Evolutionary conservation across 768 basidiomycete genomes (phyloP).

Genomic region (Mycena amicta): DNA sequence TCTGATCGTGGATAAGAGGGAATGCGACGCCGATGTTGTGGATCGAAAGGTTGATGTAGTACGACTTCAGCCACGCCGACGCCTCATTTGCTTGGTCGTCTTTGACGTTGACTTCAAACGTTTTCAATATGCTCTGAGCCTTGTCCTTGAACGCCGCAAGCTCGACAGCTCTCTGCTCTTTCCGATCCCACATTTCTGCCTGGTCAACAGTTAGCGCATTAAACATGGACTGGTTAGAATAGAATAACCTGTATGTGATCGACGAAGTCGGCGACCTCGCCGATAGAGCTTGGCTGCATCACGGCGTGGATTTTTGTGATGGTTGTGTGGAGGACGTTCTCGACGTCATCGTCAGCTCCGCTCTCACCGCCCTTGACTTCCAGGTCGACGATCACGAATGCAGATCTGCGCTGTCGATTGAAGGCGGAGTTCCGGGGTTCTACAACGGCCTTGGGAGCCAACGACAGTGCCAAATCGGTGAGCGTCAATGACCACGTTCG

Average conservation of each 20-base stretch:
- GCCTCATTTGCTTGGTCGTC: constrained; percentile 40
- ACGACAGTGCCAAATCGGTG: constrained; percentile 79
- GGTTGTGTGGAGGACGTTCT: constrained; percentile 50
- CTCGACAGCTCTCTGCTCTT: constrained; percentile 76
- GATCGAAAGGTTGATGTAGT: constrained; percentile 56
- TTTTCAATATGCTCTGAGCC: constrained; percentile 69
- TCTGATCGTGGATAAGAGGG: constrained; percentile 69
- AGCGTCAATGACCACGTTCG: constrained; percentile 70
- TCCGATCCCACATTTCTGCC: constrained; percentile 74
- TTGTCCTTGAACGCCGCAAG: constrained; percentile 84
- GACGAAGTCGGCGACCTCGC: constrained; percentile 86
- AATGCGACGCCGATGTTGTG: constrained; percentile 87
- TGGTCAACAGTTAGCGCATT: constrained; percentile 28
- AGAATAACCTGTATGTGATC: constrained; percentile 74
- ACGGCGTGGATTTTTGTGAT: constrained; percentile 87
- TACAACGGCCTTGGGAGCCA: constrained; percentile 60
- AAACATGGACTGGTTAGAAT: background rate
- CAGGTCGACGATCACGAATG: constrained; percentile 84
- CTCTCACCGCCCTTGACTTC: constrained; percentile 41
- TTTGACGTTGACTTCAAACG: constrained; percentile 67
- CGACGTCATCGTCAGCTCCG: constrained; percentile 24
- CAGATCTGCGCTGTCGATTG: constrained; percentile 67
- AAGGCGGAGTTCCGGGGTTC: constrained; percentile 42
- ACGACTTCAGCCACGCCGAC: constrained; percentile 57
- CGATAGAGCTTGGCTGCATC: constrained; percentile 92